Conservation (phyloP, 371 early-diverging fungal genomes). For the Conidiobolus incongruus region DNA sequence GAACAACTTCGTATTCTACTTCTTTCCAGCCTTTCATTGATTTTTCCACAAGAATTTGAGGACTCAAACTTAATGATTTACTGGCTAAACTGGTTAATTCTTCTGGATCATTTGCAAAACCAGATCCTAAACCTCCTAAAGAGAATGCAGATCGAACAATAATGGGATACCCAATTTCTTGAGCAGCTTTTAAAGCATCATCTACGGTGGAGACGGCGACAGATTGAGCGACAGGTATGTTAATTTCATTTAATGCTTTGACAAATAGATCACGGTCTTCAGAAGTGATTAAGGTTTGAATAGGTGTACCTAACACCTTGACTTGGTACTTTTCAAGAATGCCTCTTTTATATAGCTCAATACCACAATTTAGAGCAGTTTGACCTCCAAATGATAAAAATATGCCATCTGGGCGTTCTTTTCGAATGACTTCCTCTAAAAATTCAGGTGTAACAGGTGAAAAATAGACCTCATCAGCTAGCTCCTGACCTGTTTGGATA, state of each 20-base stretch:
- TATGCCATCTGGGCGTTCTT: slow-evolving; percentile 88
- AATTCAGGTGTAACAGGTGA: slow-evolving; percentile 81
- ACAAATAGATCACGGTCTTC: slow-evolving; percentile 92
- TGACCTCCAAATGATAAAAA: slow-evolving; percentile 90
- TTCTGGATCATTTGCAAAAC: slow-evolving; percentile 66
- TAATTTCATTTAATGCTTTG: slow-evolving; percentile 57
- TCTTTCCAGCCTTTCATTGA: slow-evolving; percentile 98
- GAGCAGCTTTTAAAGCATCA: slow-evolving; percentile 64
- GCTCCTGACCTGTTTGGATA: slow-evolving; percentile 81
- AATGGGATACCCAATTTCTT: slow-evolving; percentile 74
- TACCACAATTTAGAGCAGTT: slow-evolving; percentile 83
- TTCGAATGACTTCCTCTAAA: slow-evolving; percentile 77
- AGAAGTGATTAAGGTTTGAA: slow-evolving; percentile 69
- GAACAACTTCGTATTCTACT: slow-evolving; percentile 91
- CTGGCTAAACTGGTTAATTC: slow-evolving; percentile 52
- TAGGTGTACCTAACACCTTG: slow-evolving; percentile 80
- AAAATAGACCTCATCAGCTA: slow-evolving; percentile 91
- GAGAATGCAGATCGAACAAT: slow-evolving; percentile 88
- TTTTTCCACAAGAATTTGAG: slow-evolving; percentile 82
- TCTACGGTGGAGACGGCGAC: slow-evolving; percentile 48
- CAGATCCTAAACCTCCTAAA: slow-evolving; percentile 85
- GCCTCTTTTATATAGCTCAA: slow-evolving; percentile 53
- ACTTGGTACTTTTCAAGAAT: slow-evolving; percentile 70
- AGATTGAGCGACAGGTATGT: slow-evolving; percentile 65
- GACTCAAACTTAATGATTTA: slow-evolving; percentile 68